These are phyloP conservation scores for Biscogniauxia marginata DNA, from an alignment of 2,329 filamentous ascomycete genomes.

Conservation along the genomic window DNA sequence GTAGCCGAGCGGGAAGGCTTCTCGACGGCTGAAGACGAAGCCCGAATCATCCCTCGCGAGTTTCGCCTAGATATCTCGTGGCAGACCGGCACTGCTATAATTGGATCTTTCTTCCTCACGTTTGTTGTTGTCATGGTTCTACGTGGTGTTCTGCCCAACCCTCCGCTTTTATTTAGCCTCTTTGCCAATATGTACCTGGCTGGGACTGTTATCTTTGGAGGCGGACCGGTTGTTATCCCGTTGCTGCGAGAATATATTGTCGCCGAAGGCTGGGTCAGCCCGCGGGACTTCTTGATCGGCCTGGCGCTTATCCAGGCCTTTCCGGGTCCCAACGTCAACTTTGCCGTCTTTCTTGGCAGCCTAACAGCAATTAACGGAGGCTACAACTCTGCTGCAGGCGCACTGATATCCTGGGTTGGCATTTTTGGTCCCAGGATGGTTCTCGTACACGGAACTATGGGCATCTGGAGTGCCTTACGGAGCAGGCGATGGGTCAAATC, in stretches of 20 bases:
- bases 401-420: constrained; percentile 49
- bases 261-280: constrained; percentile 65
- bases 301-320: constrained; percentile 71
- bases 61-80: constrained; percentile 47
- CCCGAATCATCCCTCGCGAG: constrained; percentile 34
- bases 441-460: constrained; percentile 50
- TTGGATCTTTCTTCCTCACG: constrained; percentile 49
- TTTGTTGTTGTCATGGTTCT: constrained; percentile 58
- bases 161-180: constrained; percentile 54
- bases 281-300: constrained; percentile 70
- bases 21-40: too few species aligned
- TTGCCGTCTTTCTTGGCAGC: too few species aligned
- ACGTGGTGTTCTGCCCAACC: constrained; percentile 39
- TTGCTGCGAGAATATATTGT: constrained; percentile 63
- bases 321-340: constrained; percentile 61
- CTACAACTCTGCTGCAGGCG: constrained; percentile 42
- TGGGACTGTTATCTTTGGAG: constrained; percentile 66
- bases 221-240: constrained; percentile 64
- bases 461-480: constrained; percentile 53
- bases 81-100: constrained; percentile 42
- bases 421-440: constrained; percentile 53
- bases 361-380: constrained; percentile 44
- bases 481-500: constrained; percentile 46
- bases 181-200: constrained; percentile 74
- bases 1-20: too few species aligned